Conservation (phyloP, 176 grass and related monocot genomes). For the Poa annua region DNA sequence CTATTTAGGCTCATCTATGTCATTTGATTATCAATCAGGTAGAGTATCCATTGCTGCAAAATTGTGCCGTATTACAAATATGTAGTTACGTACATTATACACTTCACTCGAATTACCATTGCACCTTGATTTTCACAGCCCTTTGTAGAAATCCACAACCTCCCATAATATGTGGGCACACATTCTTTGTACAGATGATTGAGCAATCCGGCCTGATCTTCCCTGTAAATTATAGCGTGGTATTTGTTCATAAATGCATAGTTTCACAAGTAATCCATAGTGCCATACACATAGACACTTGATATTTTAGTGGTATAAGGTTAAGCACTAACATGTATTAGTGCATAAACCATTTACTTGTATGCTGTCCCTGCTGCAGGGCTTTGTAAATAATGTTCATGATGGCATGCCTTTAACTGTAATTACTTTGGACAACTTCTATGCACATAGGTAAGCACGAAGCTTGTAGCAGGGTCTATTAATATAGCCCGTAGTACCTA, state of each 20-base stretch:
- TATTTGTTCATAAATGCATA: not conserved
- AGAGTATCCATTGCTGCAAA: not conserved
- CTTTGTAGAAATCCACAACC: not conserved
- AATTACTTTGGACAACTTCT: not conserved
- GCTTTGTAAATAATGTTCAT: not conserved
- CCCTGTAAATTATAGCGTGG: not conserved
- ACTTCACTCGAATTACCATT: not conserved
- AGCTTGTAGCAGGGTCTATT: conserved; percentile 9
- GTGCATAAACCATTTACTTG: not conserved
- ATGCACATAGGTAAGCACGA: not conserved
- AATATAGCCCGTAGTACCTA: conserved; percentile 2
- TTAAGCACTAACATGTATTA: not conserved
- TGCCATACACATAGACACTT: not conserved
- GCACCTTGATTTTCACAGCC: not conserved
- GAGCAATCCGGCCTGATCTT: not conserved
- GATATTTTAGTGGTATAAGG: too few relatives aligned
- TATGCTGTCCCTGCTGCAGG: not conserved
- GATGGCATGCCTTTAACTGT: not conserved
- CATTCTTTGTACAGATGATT: not conserved
- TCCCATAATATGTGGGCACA: not conserved
- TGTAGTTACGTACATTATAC: not conserved
- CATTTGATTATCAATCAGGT: conserved; percentile 1
- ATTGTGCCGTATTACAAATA: not conserved
- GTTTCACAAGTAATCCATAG: conserved; percentile 1
- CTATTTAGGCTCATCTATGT: not conserved